Percentiles rank a stretch among this genome's conserved stretches.
Conservation (phyloP, 192 early-diverging fungal species). For the Podila epigama region DNA sequence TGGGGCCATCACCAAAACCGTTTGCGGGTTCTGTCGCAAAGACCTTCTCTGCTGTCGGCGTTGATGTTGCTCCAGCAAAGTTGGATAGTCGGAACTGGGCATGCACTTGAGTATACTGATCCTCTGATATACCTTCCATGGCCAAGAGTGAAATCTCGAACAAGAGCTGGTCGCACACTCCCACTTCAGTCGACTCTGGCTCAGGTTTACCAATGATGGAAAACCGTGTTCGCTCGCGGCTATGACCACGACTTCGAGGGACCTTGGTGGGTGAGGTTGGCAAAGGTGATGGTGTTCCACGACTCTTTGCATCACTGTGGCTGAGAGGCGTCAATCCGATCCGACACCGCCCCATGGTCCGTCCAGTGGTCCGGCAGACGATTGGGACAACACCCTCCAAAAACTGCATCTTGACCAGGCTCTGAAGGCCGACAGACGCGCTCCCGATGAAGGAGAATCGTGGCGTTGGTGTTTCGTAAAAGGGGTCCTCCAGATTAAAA, state of each 20-base stretch:
- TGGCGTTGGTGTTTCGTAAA: conserved; percentile 63
- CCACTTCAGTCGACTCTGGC: conserved; percentile 24
- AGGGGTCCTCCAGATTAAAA: conserved; percentile 65
- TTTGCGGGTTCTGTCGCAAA: conserved; percentile 66
- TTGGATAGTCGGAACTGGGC: conserved; percentile 74
- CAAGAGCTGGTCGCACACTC: conserved; percentile 57
- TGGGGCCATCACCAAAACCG: conserved; percentile 58
- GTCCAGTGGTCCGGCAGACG: conserved; percentile 54
- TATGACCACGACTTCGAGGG: conserved; percentile 23
- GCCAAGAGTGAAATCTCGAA: conserved; percentile 72
- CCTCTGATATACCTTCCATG: conserved; percentile 64
- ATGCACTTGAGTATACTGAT: conserved; percentile 72
- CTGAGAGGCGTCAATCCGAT: conserved; percentile 54
- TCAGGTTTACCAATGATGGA: conserved; percentile 13
- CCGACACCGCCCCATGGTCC: conserved; percentile 44
- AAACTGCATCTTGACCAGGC: conserved; percentile 52
- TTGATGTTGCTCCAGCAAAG: conserved; percentile 57
- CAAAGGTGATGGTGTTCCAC: conserved; percentile 5
- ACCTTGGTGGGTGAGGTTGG: conserved; percentile 31
- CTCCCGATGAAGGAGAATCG: conserved; percentile 62
- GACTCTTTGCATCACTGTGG: conserved; percentile 17
- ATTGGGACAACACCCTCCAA: conserved; percentile 54
- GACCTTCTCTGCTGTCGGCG: conserved; percentile 54
- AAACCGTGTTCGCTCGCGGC: conserved; percentile 24
- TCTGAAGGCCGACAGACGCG: conserved; percentile 53